These are phyloP conservation scores for Auriculariales sp. DNA, from an alignment of 768 basidiomycete genomes.

Conservation along the genomic window DNA sequence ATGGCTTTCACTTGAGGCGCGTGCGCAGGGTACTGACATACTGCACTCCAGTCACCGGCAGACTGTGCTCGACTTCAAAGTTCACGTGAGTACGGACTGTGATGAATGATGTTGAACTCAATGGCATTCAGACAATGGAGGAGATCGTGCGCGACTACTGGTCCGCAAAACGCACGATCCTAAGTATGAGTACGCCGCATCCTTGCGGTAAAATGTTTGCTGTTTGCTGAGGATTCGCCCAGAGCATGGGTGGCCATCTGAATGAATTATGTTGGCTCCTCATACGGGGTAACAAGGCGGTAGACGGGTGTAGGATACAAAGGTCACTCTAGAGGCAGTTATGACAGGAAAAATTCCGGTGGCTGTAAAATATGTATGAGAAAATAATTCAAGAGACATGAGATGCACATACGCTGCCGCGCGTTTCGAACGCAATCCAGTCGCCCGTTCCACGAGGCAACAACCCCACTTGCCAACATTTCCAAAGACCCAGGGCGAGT, in stretches of 20 bases:
- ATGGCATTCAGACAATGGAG: no score
- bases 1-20: background rate
- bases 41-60: background rate
- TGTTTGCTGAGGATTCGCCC: background rate
- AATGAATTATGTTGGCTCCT: background rate
- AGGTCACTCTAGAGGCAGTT: background rate
- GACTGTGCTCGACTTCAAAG: background rate
- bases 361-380: background rate
- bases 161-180: background rate
- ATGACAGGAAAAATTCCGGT: conserved; percentile 4
- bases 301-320: background rate
- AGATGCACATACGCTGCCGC: conserved; percentile 41
- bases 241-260: background rate
- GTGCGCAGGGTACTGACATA: background rate
- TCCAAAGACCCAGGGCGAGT: conserved; percentile 77
- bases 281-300: no score
- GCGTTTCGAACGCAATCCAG: conserved; percentile 86
- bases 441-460: conserved; percentile 84
- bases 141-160: background rate
- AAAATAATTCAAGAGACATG: background rate
- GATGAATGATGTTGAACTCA: no score
- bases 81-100: no score
- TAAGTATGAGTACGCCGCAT: background rate
- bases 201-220: no score
- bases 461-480: conserved; percentile 85